These are phyloP conservation scores for Trichosporon asahii DNA, from an alignment of 1,284 basidiomycete genomes.

Conservation along the genomic window DNA sequence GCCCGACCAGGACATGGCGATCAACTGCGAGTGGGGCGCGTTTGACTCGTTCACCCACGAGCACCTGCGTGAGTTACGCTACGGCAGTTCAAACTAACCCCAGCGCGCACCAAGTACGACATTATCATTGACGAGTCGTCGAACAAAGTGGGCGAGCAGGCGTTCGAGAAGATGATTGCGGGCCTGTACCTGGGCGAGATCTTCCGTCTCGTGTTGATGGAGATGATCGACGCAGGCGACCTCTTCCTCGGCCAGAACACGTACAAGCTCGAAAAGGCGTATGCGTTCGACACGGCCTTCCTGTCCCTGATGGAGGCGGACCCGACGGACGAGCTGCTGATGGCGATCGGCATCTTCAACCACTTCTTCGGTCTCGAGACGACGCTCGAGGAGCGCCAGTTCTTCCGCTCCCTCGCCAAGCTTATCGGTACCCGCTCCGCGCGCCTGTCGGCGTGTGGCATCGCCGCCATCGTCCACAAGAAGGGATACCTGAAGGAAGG, in stretches of 20 bases:
- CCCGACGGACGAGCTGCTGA: slow-evolving; percentile 94
- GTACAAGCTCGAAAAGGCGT: slow-evolving; percentile 91
- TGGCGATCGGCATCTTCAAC: slow-evolving; percentile 92
- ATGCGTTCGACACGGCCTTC: slow-evolving; percentile 94
- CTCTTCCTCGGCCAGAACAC: slow-evolving; percentile 97
- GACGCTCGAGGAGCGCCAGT: slow-evolving; percentile 86
- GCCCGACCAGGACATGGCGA: slow-evolving; percentile 75
- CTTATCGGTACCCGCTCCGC: slow-evolving; percentile 87
- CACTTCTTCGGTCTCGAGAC: slow-evolving; percentile 94
- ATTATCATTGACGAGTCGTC: slow-evolving; percentile 85
- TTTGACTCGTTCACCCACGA: slow-evolving; percentile 96
- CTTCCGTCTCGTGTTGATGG: slow-evolving; percentile 85
- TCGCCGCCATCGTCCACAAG: slow-evolving; percentile 88
- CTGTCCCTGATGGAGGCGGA: slow-evolving; percentile 96
- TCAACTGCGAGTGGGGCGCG: slow-evolving; percentile 83
- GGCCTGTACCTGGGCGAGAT: slow-evolving; percentile 97
- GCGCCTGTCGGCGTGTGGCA: slow-evolving; percentile 83
- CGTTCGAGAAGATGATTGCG: slow-evolving; percentile 90
- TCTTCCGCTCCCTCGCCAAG: slow-evolving; percentile 87
- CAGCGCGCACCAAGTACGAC: slow-evolving; percentile 87
- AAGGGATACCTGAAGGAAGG: slow-evolving; percentile 84
- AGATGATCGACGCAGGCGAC: slow-evolving; percentile 93
- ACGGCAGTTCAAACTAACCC: slow-evolving; percentile 13
- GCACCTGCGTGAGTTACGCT: slow-evolving; percentile 61
- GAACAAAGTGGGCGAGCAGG: slow-evolving; percentile 93